Conservation (phyloP, 2,329 filamentous ascomycete genomes). For the Blastomyces parvus region DNA sequence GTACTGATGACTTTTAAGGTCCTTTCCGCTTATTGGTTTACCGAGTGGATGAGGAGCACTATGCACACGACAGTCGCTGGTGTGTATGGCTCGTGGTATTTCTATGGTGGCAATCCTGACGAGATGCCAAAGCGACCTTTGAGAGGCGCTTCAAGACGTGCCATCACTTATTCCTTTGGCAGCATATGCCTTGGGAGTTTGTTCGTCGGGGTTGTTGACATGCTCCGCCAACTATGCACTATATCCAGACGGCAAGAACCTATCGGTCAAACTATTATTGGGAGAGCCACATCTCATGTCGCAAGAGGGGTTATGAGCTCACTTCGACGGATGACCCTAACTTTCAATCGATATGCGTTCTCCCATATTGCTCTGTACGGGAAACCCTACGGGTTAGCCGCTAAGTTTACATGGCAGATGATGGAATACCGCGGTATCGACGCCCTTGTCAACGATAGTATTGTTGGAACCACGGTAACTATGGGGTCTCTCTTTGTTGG, state of each 20-base stretch:
- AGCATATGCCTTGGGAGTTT: constrained; percentile 81
- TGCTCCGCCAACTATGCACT: constrained; percentile 70
- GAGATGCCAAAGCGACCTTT: constrained; percentile 70
- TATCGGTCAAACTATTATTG: constrained; percentile 58
- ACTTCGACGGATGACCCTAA: constrained; percentile 76
- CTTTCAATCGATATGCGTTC: constrained; percentile 88
- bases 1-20: constrained; percentile 79
- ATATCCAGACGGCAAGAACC: constrained; percentile 60
- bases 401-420: constrained; percentile 84
- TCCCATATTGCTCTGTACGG: constrained; percentile 90
- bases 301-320: constrained; percentile 67
- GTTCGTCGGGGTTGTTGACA: constrained; percentile 77
- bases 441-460: constrained; percentile 78
- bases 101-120: constrained; percentile 51
- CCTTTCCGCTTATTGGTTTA: constrained; percentile 89
- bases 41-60: constrained; percentile 87
- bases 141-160: constrained; percentile 68
- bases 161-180: constrained; percentile 84
- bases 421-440: constrained; percentile 89
- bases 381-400: constrained; percentile 73
- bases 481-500: constrained; percentile 77
- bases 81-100: constrained; percentile 91
- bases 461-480: constrained; percentile 62
- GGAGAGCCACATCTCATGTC: constrained; percentile 59
- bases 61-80: constrained; percentile 82